Evolutionary conservation across 1,284 basidiomycete genomes (phyloP).

Genomic region (Trametes hirsuta): DNA sequence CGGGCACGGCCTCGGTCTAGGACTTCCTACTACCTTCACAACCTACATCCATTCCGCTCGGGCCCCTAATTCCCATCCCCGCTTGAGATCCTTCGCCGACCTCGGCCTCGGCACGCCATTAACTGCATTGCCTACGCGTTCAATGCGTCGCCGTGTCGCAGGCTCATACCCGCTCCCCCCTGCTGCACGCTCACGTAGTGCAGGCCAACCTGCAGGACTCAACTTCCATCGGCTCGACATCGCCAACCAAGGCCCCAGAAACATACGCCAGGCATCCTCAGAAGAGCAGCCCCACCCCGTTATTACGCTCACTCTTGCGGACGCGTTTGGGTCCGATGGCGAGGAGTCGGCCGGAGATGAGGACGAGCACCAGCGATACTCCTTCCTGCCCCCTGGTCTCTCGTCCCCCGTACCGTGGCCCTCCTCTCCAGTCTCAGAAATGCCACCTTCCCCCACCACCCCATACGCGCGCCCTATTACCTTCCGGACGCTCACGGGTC

Average conservation of each 20-base stretch:
- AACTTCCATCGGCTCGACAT: background rate
- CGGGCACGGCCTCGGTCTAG: background rate
- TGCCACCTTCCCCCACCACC: background rate
- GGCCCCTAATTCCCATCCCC: background rate
- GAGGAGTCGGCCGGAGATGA: background rate
- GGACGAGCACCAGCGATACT: conserved; percentile 4
- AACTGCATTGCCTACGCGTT: background rate
- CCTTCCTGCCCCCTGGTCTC: conserved; percentile 20
- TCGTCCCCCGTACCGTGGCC: conserved; percentile 6
- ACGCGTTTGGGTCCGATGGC: conserved; percentile 3
- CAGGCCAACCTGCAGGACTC: background rate
- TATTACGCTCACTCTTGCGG: conserved; percentile 8
- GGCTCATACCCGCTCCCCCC: background rate
- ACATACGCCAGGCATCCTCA: background rate
- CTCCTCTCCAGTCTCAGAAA: background rate
- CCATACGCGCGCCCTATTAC: background rate
- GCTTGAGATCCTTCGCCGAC: background rate
- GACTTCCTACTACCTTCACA: background rate
- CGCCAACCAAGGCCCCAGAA: background rate
- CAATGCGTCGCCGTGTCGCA: conserved; percentile 5
- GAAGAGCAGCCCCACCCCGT: background rate
- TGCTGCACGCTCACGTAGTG: background rate
- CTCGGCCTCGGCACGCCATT: background rate
- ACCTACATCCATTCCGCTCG: background rate
- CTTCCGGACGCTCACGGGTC: conserved; percentile 3